Base-by-base conservation (phyloP, 2,329 filamentous ascomycete genomes). In the Helicocarpus griseus region DNA sequence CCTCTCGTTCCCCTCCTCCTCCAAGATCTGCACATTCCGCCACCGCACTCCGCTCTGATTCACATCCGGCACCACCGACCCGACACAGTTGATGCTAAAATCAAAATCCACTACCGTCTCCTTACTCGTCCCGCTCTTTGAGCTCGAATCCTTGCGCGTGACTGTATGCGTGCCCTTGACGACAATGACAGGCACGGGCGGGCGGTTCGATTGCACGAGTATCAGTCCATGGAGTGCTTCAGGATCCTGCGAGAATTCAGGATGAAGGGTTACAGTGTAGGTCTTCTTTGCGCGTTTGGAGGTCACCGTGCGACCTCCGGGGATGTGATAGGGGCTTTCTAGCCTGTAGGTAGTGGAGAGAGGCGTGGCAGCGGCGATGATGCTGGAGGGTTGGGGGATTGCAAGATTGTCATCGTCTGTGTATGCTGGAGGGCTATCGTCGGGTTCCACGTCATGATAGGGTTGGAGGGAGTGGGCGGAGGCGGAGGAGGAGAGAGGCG, bases 91-190 rank as follows among this genome's bases (percentile, higher is more conserved):
- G 6, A 66, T 54, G 13, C 54, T 52, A 45, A 67, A 67, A 39
- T 62, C 52, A 48, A 67, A 67, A 53, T 67, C 65, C 5, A 56
- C 55, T 11, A 67, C 57, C 1, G 55, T 58, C 31, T 63, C 56
- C 4, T 51, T 40, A 3, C 35, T 31, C 7, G 26, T 41, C 9
- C 11, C 26, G 4, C 21, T 39, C 3, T 49, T 49, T 13, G 17
- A 21, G 3, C 57, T 55, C n/a, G 61, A 57, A 19, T 60, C 49
- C 28, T 58, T 54, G 4, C 47, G 49, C 3, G 66, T 72, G 61
- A 78, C 69, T 11, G 59, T 66, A 63, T 83, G 81, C 3, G 73
- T 73, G 49, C 81, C 81, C 29, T 70, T 67, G 39, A 84, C 64
- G 45, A 70, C 71, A 7, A 82, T 70, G 48, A 69, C 74, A 0